A percentile compares a stretch with the other conserved stretches of the same genome.
Conservation (phyloP, 495 filamentous ascomycete species). For the Penicilliopsis zonata region DNA sequence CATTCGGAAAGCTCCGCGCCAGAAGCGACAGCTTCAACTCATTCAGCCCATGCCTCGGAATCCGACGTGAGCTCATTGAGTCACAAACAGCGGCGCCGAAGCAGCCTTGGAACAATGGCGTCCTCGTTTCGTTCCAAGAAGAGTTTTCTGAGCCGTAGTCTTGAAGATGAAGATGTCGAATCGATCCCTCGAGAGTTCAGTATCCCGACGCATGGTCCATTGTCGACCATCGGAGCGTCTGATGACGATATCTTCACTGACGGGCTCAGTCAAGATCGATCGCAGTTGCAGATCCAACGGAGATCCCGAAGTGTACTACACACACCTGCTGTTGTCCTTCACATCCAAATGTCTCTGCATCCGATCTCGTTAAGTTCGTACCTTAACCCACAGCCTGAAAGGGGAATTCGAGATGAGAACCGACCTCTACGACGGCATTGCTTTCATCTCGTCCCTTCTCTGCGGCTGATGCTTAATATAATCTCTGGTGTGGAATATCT, state of each 20-base stretch:
- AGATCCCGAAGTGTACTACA: slow-evolving; percentile 13
- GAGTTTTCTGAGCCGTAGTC: slow-evolving; percentile 17
- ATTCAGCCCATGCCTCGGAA: slow-evolving; percentile 9
- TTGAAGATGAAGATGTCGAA: slow-evolving; percentile 27
- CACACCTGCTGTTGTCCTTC: slow-evolving; percentile 31
- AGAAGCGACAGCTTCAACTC: no score
- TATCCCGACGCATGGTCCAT: slow-evolving; percentile 15
- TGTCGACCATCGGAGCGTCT: slow-evolving; percentile 20
- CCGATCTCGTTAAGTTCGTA: slow-evolving; percentile 36
- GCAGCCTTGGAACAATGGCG: slow-evolving; percentile 11
- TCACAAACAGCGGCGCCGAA: slow-evolving; percentile 11
- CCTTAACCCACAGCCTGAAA: slow-evolving; percentile 20
- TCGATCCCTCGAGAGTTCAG: slow-evolving; percentile 28
- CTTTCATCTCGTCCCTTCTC: slow-evolving; percentile 33
- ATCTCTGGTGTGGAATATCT: slow-evolving; percentile 46
- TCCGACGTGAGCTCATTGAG: slow-evolving; percentile 10
- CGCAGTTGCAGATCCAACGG: slow-evolving; percentile 22
- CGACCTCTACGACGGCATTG: slow-evolving; percentile 28
- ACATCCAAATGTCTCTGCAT: slow-evolving; percentile 45
- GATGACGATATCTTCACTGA: slow-evolving; percentile 41
- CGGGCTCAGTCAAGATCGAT: slow-evolving; percentile 29
- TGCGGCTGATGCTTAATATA: slow-evolving; percentile 31
- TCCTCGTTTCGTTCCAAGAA: slow-evolving; percentile 19
- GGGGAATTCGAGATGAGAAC: slow-evolving; percentile 1
- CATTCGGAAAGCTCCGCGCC: slow-evolving; percentile 13